These are phyloP conservation scores for Aureobasidium sp. DNA, from an alignment of 2,329 filamentous ascomycete genomes.

Conservation along the genomic window DNA sequence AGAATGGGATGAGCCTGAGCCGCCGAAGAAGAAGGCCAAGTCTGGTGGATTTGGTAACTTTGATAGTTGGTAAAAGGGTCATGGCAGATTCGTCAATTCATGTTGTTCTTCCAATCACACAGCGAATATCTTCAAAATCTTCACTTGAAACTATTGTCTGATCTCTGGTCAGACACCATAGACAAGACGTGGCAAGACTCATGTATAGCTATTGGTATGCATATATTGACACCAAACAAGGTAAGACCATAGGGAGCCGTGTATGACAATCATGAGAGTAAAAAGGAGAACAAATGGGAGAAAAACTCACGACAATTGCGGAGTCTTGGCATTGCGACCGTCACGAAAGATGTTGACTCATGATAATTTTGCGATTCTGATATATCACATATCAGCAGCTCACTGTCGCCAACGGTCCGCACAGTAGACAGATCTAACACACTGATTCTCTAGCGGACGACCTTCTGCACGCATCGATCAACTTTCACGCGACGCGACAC, in stretches of 20 bases:
- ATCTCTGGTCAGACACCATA: too few relatives aligned
- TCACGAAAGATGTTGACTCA: constrained; percentile 10
- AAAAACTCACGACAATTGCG: background rate
- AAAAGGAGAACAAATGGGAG: background rate
- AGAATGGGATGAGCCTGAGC: constrained; percentile 69
- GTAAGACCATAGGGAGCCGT: too few relatives aligned
- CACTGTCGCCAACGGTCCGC: background rate
- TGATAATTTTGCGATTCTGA: constrained; percentile 11
- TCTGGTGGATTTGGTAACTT: constrained; percentile 92
- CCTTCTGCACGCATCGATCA: background rate
- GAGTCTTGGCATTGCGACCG: constrained; percentile 2
- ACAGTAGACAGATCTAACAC: background rate
- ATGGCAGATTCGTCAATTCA: background rate
- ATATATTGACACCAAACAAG: too few relatives aligned
- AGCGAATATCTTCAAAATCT: too few relatives aligned
- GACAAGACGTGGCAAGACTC: too few relatives aligned
- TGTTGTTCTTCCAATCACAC: background rate
- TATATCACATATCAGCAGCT: background rate
- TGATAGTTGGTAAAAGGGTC: constrained; percentile 77
- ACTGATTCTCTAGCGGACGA: too few relatives aligned
- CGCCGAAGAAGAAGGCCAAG: constrained; percentile 79
- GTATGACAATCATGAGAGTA: background rate
- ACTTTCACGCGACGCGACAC: background rate
- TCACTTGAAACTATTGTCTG: too few relatives aligned
- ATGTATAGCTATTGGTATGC: too few relatives aligned